phyloP scores from a whole-genome alignment of 140 eudicot genomes.

The Anethum foeniculum region DNA sequence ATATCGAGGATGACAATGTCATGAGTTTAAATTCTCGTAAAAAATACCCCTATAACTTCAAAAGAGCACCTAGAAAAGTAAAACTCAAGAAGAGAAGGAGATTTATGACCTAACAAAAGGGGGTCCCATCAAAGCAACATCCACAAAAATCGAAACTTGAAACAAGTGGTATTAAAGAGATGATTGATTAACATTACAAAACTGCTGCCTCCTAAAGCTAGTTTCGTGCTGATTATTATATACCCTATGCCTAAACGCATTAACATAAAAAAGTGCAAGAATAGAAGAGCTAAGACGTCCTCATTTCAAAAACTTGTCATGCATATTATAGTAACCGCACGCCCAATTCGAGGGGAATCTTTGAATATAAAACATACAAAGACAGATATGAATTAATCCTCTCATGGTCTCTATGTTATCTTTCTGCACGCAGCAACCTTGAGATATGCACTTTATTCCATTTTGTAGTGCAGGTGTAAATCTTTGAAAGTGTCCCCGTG shows the following conservation, averaged over 20 bases:
- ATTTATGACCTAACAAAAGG: neutral
- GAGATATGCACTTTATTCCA: neutral
- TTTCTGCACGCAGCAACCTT: conserved; percentile 20
- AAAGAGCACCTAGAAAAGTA: neutral
- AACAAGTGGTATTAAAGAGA: neutral
- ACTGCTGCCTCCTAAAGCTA: conserved; percentile 4
- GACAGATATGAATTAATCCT: neutral
- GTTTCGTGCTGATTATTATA: neutral
- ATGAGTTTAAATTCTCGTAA: neutral
- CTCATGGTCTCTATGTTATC: conserved; percentile 10
- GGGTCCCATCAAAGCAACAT: neutral
- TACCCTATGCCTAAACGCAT: neutral
- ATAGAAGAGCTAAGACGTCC: neutral
- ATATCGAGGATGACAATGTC: neutral
- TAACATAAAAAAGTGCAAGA: conserved; percentile 2
- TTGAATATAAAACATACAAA: neutral
- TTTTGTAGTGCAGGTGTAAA: conserved; percentile 4
- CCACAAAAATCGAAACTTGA: neutral
- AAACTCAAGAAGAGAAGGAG: neutral
- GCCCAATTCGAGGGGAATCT: conserved; percentile 28
- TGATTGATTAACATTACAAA: neutral
- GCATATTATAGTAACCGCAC: neutral
- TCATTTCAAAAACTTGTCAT: neutral
- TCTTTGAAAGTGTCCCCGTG: conserved; percentile 13
- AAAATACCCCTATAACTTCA: neutral